These are phyloP conservation scores for Groenewaldozyma auringiensis DNA, from an alignment of 1,139 yeast genomes.

Conservation along the genomic window DNA sequence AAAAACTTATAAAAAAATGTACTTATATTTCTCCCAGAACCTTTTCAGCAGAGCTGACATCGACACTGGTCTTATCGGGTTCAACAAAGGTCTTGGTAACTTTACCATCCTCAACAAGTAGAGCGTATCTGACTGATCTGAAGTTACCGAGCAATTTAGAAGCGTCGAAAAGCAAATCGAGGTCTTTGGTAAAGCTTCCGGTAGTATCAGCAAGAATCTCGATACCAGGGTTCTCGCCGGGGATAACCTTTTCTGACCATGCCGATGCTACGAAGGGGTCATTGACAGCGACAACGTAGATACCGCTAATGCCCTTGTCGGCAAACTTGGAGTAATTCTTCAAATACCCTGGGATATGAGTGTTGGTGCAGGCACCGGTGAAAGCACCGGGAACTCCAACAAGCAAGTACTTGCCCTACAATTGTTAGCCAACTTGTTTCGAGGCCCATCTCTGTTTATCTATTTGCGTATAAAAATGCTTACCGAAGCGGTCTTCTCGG, in stretches of 20 bases:
- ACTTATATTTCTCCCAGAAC: slow-evolving; percentile 29
- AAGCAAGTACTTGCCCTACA: slow-evolving; percentile 48
- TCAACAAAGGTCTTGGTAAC: slow-evolving; percentile 63
- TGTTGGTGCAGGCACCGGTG: slow-evolving; percentile 74
- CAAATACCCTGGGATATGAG: slow-evolving; percentile 75
- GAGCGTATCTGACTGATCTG: slow-evolving; percentile 71
- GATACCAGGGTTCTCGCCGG: slow-evolving; percentile 31
- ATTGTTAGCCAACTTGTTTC: background rate
- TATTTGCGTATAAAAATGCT: slow-evolving; percentile 3
- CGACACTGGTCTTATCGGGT: slow-evolving; percentile 71
- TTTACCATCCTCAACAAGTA: slow-evolving; percentile 64
- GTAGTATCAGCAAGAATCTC: slow-evolving; percentile 69
- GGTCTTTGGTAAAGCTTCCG: slow-evolving; percentile 58
- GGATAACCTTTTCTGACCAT: slow-evolving; percentile 51
- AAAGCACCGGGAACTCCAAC: slow-evolving; percentile 91
- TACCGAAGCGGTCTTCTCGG: slow-evolving; percentile 41
- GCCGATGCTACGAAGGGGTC: slow-evolving; percentile 81
- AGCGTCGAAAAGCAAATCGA: slow-evolving; percentile 67
- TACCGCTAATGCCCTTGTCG: slow-evolving; percentile 52
- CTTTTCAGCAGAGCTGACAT: slow-evolving; percentile 44
- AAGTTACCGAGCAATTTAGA: slow-evolving; percentile 62
- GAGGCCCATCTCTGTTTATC: background rate
- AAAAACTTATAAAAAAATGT: too few species aligned
- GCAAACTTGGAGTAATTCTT: slow-evolving; percentile 44
- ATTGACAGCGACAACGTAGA: slow-evolving; percentile 71